Conservation (phyloP, 2,329 filamentous ascomycete genomes). For the Lithohypha guttulata region DNA sequence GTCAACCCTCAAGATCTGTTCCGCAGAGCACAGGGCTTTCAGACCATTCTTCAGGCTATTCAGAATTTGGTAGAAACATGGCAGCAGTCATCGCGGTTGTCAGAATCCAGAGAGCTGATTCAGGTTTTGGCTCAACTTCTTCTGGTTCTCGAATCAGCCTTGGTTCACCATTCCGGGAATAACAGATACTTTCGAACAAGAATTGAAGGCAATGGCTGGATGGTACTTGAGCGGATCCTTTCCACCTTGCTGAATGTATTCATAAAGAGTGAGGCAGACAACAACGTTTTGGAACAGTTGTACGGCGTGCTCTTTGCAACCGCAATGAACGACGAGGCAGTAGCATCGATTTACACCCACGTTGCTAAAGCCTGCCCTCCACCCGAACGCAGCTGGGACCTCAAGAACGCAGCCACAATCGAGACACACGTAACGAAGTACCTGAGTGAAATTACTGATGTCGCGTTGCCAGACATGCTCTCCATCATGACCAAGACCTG, state of each 20-base stretch:
- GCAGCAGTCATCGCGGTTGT: constrained; percentile 40
- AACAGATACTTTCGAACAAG: constrained; percentile 71
- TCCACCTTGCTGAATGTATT: constrained; percentile 54
- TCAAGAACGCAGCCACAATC: constrained; percentile 8
- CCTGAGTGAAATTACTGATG: constrained; percentile 13
- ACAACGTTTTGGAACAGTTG: constrained; percentile 58
- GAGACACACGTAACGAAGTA: constrained; percentile 14
- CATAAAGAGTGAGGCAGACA: constrained; percentile 23
- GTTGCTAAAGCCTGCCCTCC: constrained; percentile 9
- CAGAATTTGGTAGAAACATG: constrained; percentile 59
- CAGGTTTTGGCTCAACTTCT: constrained; percentile 48
- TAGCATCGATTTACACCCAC: constrained; percentile 51
- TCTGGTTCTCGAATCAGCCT: constrained; percentile 59
- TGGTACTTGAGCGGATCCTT: constrained; percentile 59
- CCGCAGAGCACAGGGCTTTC: constrained; percentile 68
- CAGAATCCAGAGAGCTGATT: constrained; percentile 42
- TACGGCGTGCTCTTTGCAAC: constrained; percentile 77
- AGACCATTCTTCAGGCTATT: constrained; percentile 58
- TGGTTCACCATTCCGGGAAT: constrained; percentile 75
- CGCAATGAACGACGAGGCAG: constrained; percentile 64
- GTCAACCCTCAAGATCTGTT: constrained; percentile 65
- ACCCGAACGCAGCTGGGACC: constrained; percentile 7
- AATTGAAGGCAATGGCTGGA: constrained; percentile 69
- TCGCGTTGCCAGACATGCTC: constrained; percentile 22
- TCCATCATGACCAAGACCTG: constrained; percentile 19